phyloP scores from a whole-genome alignment of 2,329 filamentous ascomycete species.

The Cryphonectria radicalis region DNA sequence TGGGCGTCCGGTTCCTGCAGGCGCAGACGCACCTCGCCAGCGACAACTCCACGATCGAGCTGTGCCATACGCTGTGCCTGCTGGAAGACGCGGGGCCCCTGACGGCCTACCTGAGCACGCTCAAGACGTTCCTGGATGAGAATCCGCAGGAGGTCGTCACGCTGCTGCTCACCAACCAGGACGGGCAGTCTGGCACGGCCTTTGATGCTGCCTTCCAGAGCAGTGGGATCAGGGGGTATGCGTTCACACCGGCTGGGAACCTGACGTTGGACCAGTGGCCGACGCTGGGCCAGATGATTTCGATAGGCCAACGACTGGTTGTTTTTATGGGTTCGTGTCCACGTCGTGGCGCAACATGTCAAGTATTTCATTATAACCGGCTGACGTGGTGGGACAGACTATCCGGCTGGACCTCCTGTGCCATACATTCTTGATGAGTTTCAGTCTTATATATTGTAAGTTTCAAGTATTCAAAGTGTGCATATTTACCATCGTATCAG shows the following conservation, averaged over 20 bases:
- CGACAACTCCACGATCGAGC: slow-evolving; percentile 54
- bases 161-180: slow-evolving; percentile 65
- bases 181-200: slow-evolving; percentile 57
- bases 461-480: neutral
- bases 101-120: slow-evolving; percentile 55
- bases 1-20: slow-evolving; percentile 67
- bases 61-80: slow-evolving; percentile 69
- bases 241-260: slow-evolving; percentile 54
- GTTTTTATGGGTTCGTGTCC: slow-evolving; percentile 65
- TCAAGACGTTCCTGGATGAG: slow-evolving; percentile 64
- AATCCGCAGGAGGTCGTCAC: slow-evolving; percentile 66
- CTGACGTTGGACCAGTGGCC: slow-evolving; percentile 63
- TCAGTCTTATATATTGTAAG: slow-evolving; percentile 45
- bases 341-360: neutral
- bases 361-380: too few species aligned
- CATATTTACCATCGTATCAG: neutral
- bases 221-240: slow-evolving; percentile 61
- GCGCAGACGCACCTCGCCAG: slow-evolving; percentile 63
- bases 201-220: slow-evolving; percentile 59
- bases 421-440: slow-evolving; percentile 69
- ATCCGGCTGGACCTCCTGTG: slow-evolving; percentile 41
- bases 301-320: slow-evolving; percentile 64
- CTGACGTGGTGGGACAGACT: slow-evolving; percentile 12
- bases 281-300: slow-evolving; percentile 69
- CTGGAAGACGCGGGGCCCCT: slow-evolving; percentile 64